Base-by-base conservation (phyloP, 176 grass and related monocot species). In the Musa schizocarpa region DNA sequence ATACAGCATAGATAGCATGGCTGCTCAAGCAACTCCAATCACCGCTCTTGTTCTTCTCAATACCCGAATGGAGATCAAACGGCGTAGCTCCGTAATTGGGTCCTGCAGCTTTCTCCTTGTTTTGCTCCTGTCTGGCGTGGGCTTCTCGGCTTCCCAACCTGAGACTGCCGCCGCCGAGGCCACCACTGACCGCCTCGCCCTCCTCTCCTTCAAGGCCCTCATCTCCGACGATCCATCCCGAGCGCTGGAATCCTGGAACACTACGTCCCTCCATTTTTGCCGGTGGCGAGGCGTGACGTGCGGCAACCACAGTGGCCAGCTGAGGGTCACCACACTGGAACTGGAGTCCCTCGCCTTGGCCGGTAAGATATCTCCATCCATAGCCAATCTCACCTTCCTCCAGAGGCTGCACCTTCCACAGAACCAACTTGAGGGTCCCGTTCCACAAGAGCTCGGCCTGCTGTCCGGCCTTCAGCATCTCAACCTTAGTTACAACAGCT, bases 401-500 rank as follows among this genome's bases (percentile, higher is more conserved):
- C 11, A 12, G 63, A 67, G 52, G 43, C 68, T 91, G 13, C 59
- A 91, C 6, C 53, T 91, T 1, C 79, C 88, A 10, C 69, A 72
- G 4, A 91, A 91, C 29, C 52, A 24, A 49, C 56, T 91, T 61
- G 64, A 53, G 17, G 89, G 92, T 0, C 1, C 13, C 17, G 84
- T 95, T 54, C 83, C 91, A 0, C 14, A 50, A 0, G 72, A 86
- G 70, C 65, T 94, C 1, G 82, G 85, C 5, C 11, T 21, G 11
- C 71, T 87, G 9, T 63, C 69, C 64, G 43, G 26, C 6, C 85
- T 94, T n/a, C 78, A 43, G 25, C 68, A 54, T 70, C 82, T 89
- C 21, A 90, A 88, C 77, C 27, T 93, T 48, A 94, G 91, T 9
- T 26, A 20, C 1, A 96, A 91, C 43, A 71, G 48, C 23, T 65